Conservation (phyloP, 1,139 yeast genomes). For the Citeromyces siamensis region DNA sequence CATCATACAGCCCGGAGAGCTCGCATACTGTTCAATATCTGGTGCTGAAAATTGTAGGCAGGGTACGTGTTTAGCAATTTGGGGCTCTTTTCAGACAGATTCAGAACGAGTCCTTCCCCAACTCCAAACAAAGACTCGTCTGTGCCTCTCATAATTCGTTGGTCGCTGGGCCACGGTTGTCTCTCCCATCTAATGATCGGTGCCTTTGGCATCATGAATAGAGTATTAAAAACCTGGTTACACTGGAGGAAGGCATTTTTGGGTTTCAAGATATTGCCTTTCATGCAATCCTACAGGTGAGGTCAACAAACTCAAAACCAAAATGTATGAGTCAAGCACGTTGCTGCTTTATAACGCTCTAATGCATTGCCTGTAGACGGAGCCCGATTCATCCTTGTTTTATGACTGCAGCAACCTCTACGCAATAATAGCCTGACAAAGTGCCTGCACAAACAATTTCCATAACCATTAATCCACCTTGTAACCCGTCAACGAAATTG, state of each 20-base stretch:
- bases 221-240: slow-evolving; percentile 13
- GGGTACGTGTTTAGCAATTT: slow-evolving; percentile 31
- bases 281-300: background rate
- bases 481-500: slow-evolving; percentile 14
- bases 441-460: slow-evolving; percentile 20
- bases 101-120: slow-evolving; percentile 24
- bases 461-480: slow-evolving; percentile 24
- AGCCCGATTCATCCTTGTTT: slow-evolving; percentile 14
- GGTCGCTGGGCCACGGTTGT: slow-evolving; percentile 46
- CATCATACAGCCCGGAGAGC: slow-evolving; percentile 29
- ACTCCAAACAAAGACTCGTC: slow-evolving; percentile 11
- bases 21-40: slow-evolving; percentile 15
- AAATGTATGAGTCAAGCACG: slow-evolving; percentile 18
- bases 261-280: too few species aligned
- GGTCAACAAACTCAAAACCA: slow-evolving; percentile 19
- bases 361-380: slow-evolving; percentile 15
- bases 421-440: slow-evolving; percentile 17
- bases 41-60: slow-evolving; percentile 50
- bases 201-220: slow-evolving; percentile 19
- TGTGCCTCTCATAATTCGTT: slow-evolving; percentile 43
- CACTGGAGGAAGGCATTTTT: slow-evolving; percentile 12
- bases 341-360: slow-evolving; percentile 13
- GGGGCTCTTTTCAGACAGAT: slow-evolving; percentile 30
- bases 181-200: slow-evolving; percentile 23
- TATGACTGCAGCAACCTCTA: background rate